A percentile compares a stretch with the other conserved stretches of the same genome.
These are phyloP conservation scores for Penicillium antarcticum DNA, from an alignment of 495 filamentous ascomycete species.

Conservation along the genomic window DNA sequence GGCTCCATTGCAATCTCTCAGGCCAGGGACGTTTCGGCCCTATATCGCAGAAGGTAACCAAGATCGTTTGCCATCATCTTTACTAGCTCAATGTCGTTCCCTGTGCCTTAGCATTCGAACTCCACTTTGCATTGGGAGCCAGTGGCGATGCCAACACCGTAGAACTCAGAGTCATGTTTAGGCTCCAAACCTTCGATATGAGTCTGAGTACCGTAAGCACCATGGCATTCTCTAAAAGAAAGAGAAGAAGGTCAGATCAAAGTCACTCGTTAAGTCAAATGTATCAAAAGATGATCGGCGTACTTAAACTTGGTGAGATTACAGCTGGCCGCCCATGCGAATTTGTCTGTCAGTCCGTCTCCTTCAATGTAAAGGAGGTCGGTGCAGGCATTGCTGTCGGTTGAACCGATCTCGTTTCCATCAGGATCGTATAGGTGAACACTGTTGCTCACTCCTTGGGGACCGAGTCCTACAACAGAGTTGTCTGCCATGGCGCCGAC, in stretches of 20 bases:
- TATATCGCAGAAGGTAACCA: too few species aligned
- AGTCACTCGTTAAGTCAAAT: not conserved
- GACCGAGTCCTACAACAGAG: not conserved
- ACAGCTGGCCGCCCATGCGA: not conserved
- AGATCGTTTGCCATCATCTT: too few species aligned
- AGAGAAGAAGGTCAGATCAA: not conserved
- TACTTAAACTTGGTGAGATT: not conserved
- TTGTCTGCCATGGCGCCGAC: not conserved
- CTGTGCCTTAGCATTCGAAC: not conserved
- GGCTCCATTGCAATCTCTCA: too few species aligned
- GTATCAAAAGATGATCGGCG: not conserved
- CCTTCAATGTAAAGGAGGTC: not conserved
- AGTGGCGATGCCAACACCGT: not conserved
- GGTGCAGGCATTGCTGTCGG: not conserved
- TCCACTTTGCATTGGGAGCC: not conserved
- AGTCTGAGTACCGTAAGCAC: not conserved
- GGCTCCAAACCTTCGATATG: conserved; percentile 2
- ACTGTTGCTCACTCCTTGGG: not conserved
- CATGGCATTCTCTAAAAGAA: conserved; percentile 6
- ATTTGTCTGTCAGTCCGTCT: not conserved
- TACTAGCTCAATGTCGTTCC: too few species aligned
- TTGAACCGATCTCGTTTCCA: not conserved
- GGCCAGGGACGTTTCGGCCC: too few species aligned
- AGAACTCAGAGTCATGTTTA: not conserved
- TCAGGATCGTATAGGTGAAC: not conserved